Conservation (phyloP, 805 yeast genomes). For the Ascoidea rubescens region DNA sequence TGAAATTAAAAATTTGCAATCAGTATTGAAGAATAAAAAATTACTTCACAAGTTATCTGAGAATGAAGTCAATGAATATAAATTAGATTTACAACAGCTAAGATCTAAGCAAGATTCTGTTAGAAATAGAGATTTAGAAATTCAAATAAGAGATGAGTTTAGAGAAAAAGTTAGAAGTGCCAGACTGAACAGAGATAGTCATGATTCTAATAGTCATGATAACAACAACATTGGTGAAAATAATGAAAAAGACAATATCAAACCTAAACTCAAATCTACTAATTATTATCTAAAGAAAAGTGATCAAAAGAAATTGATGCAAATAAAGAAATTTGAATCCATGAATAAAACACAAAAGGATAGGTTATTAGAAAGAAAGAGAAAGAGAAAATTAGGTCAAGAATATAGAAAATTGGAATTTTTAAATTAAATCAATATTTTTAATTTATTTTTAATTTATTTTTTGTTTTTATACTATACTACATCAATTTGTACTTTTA, state of each 20-base stretch:
- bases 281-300: constrained; percentile 51
- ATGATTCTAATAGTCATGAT: no score
- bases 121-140: constrained; percentile 63
- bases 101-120: constrained; percentile 54
- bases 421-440: constrained; percentile 1
- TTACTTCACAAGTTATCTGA: constrained; percentile 26
- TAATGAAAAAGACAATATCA: constrained; percentile 23
- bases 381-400: constrained; percentile 72
- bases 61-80: constrained; percentile 36
- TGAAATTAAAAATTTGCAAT: constrained; percentile 52
- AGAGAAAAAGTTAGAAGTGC: constrained; percentile 16
- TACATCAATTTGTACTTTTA: no score
- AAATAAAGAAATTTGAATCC: constrained; percentile 62
- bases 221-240: no score
- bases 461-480: no score
- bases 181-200: no score
- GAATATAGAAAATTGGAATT: constrained; percentile 47
- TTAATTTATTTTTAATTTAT: no score
- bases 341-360: constrained; percentile 64
- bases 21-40: constrained; percentile 38
- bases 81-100: constrained; percentile 45
- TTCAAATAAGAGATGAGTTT: constrained; percentile 46
- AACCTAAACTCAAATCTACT: constrained; percentile 31
- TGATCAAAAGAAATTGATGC: constrained; percentile 61
- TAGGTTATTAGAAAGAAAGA: constrained; percentile 75